These are phyloP conservation scores for Erythrophleum fordii DNA, from an alignment of 306 rosid species.

Conservation along the genomic window DNA sequence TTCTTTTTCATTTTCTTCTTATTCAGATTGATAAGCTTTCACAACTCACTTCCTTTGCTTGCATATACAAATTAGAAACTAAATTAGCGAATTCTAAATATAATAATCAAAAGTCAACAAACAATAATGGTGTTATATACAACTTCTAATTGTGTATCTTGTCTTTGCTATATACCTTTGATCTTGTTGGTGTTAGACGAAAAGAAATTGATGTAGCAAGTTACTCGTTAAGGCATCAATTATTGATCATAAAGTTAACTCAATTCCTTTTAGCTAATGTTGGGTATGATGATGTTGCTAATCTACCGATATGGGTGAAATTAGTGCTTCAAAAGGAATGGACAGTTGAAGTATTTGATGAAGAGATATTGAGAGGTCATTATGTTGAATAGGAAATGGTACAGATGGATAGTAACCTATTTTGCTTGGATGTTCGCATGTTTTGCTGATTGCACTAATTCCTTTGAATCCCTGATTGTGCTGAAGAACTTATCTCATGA, in stretches of 20 bases:
- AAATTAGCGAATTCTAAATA: neutral
- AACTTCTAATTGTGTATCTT: neutral
- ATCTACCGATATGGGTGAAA: too few species aligned
- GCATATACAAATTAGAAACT: conserved; percentile 6
- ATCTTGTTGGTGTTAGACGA: neutral
- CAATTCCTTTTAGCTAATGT: neutral
- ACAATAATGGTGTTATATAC: neutral
- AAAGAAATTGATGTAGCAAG: neutral
- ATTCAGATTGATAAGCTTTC: conserved; percentile 9
- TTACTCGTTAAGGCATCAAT: neutral
- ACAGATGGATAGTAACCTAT: too few species aligned
- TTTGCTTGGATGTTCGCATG: too few species aligned
- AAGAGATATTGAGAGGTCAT: too few species aligned
- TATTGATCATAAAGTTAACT: conserved; percentile 1
- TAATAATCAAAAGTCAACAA: too few species aligned
- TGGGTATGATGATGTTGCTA: too few species aligned
- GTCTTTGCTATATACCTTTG: neutral
- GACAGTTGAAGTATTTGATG: too few species aligned
- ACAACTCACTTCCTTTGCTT: neutral
- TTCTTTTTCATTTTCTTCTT: neutral
- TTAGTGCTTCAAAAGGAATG: too few species aligned
- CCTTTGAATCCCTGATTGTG: too few species aligned
- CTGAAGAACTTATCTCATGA: too few species aligned
- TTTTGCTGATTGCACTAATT: too few species aligned
- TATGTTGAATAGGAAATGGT: too few species aligned